phyloP scores from a whole-genome alignment of 352 stramenopile species.

The Globisporangium nodosum region DNA sequence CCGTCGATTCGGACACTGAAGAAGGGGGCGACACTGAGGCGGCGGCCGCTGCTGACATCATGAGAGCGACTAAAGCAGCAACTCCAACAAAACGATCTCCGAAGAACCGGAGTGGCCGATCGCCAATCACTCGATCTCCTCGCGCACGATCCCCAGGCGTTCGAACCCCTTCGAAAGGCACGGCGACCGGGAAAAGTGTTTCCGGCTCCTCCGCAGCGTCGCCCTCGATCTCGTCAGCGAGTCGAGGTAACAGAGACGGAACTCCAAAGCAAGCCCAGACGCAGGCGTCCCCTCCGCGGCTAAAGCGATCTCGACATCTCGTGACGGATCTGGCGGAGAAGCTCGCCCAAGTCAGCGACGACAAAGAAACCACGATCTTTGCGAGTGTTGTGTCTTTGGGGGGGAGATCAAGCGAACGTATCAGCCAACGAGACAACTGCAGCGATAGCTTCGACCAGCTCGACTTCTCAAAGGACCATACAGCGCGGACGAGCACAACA shows the following conservation, averaged over 20 bases:
- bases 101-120: not conserved
- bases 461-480: constrained; percentile 4
- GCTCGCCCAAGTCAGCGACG: constrained; percentile 4
- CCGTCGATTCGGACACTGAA: constrained; percentile 43
- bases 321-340: constrained; percentile 4
- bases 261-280: not conserved
- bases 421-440: not conserved
- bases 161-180: not conserved
- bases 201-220: not conserved
- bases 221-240: not conserved
- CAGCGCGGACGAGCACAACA: not conserved
- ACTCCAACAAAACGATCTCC: constrained; percentile 1
- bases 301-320: constrained; percentile 3
- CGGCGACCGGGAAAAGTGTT: not conserved
- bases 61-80: not conserved
- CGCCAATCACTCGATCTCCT: not conserved
- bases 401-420: not conserved
- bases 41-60: not conserved
- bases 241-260: not conserved
- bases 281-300: not conserved
- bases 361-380: not conserved
- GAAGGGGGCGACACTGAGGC: constrained; percentile 1
- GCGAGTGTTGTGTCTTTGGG: too few species aligned
- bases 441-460: not conserved
- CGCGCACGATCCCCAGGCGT: not conserved